Evolutionary conservation across 1,284 basidiomycete genomes (phyloP), one percentile per base, ranked within the genome.

Genomic region (Prillingera fragicola): DNA sequence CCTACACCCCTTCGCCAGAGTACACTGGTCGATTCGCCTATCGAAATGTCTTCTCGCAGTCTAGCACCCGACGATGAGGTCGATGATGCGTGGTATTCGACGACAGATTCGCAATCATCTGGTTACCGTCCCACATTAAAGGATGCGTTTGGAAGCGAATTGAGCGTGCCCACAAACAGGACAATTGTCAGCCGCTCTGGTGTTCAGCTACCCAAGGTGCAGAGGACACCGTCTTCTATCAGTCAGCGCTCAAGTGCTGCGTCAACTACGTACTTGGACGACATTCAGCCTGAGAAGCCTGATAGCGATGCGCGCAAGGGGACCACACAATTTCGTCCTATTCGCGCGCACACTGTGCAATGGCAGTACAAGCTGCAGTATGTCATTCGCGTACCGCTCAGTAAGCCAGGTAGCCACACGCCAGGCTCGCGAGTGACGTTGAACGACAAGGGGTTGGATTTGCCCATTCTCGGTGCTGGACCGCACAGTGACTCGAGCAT

Each of bases 361-460:
- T 72, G 67, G 67, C 61, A 68, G 32, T 65, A 56, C 35, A 55
- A 60, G 14, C 35, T 70, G 12, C 48, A 62, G n/a, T 62, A 69
- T 35, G 41, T 55, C 5, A 36, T 70, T 15, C 52, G 55, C 7
- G 56, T 72, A 8, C 63, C 62, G 9, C 44, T 72, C 15, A 49
- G 57, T 18, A 65, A 67, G 45, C 43, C 54, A 5, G 40, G 15
- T 28, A 37, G 38, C 43, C 17, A 39, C 34, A 13, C 19, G 36
- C 37, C 21, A 32, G 14, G 8, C 35, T 7, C 14, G 37, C 33
- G 32, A 48, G 22, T n/a, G n/a, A n/a, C n/a, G n/a, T n/a, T n/a
- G n/a, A n/a, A n/a, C n/a, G n/a, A n/a, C n/a, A n/a, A n/a, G n/a
- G n/a, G n/a, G n/a, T n/a, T n/a, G 14, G 8, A 19, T 15, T 41